Conservation (phyloP, 768 basidiomycete genomes). For the Postia placenta region DNA sequence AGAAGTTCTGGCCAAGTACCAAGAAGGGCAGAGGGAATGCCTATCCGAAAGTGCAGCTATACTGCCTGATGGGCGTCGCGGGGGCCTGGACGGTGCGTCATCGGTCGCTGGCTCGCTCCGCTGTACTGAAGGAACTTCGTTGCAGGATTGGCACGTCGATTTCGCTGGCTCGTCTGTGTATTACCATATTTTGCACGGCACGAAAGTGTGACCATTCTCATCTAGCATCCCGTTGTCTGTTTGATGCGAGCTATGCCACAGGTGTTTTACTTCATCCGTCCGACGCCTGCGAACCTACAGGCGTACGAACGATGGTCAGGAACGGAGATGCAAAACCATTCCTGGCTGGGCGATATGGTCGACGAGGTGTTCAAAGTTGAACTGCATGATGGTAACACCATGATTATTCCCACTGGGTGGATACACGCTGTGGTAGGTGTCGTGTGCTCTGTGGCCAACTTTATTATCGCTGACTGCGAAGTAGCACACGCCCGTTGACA, state of each 20-base stretch:
- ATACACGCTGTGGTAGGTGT: slow-evolving; percentile 90
- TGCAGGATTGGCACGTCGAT: slow-evolving; percentile 96
- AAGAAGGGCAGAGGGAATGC: slow-evolving; percentile 60
- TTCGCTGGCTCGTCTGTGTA: slow-evolving; percentile 98
- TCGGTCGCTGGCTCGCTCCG: background rate
- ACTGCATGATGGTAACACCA: slow-evolving; percentile 71
- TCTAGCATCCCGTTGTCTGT: background rate
- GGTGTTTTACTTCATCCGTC: slow-evolving; percentile 94
- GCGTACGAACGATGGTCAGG: slow-evolving; percentile 95
- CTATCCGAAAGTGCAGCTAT: slow-evolving; percentile 92
- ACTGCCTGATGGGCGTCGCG: slow-evolving; percentile 94
- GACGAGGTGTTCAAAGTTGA: slow-evolving; percentile 88
- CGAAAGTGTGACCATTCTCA: slow-evolving; percentile 50
- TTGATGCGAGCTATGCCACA: slow-evolving; percentile 25
- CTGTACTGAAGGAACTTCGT: background rate
- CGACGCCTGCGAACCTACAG: slow-evolving; percentile 77
- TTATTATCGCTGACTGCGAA: slow-evolving; percentile 2
- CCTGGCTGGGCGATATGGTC: slow-evolving; percentile 90
- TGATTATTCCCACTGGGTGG: slow-evolving; percentile 96
- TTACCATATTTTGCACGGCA: slow-evolving; percentile 85
- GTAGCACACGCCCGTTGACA: slow-evolving; percentile 86
- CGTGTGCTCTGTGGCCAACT: too few relatives aligned
- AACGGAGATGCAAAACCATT: slow-evolving; percentile 77
- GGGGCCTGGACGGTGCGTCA: slow-evolving; percentile 88
- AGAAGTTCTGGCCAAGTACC: slow-evolving; percentile 86